Base-by-base conservation (phyloP, 371 early-diverging fungal species). In the Entomophthora muscae region DNA sequence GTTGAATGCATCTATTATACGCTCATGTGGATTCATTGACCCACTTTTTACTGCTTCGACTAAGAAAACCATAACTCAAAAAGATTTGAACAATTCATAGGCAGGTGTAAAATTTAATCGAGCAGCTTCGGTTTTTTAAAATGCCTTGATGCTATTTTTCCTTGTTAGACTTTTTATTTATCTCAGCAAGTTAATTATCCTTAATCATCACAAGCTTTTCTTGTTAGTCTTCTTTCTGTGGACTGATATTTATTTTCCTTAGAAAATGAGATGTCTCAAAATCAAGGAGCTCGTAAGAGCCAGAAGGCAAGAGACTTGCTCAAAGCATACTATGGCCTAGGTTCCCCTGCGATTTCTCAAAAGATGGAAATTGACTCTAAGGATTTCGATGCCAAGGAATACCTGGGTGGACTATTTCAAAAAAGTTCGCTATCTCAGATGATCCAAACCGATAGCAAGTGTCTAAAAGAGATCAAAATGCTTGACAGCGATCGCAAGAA, bases 401-500 rank as follows among this genome's bases (percentile, higher is more conserved):
- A 42, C 42, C 42, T 42, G 42, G 42, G 42, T 17, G 10, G 17
- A 5, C 42, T 42, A 17, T 42, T 10, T 17, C 42, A 17, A 5
- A 5, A 42, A 17, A 42, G 42, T 17, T 42, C 42, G 5, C 42
- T 42, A 42, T 17, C 42, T 42, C 42, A 42, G 42, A 5, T 61
- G 42, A 51, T 61, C 22, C 33, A 61, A 33, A 23, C 22, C 10
- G 61, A 61, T 24, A 42, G 10, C 31, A 21, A 21, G 13, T 24
- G 26, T 3, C 2, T 61, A 2, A 61, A 31, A 5, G 23, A 23
- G 1, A 61, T 61, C n/a, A 61, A 42, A 24, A 22, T 12, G 12
- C 30, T 61, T 21, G 42, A 61, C 31, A 33, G 33, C 17, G 61
- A 61, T 30, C 33, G 61, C 21, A 61, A 61, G 42, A 61, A 61